Percentiles rank a stretch among this genome's conserved stretches.
phyloP scores from a whole-genome alignment of 345 rosid species.

The Sisymbrium irio region DNA sequence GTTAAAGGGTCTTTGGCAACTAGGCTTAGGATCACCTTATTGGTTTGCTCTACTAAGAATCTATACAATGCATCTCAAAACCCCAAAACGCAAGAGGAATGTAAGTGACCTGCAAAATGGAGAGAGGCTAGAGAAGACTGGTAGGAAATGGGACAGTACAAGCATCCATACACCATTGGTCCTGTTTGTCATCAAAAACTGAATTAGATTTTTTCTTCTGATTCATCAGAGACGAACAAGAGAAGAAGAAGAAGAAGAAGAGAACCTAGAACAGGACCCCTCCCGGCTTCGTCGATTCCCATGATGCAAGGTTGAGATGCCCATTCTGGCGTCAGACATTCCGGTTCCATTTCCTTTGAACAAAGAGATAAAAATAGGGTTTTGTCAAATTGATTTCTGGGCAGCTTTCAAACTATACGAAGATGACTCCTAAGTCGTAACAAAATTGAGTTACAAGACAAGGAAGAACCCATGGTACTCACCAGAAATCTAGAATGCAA shows the following conservation, averaged over 20 bases:
- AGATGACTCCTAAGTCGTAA: too few species aligned
- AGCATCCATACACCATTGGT: conserved; percentile 97
- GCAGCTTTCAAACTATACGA: too few species aligned
- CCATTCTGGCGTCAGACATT: conserved; percentile 52
- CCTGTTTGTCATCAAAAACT: conserved; percentile 45
- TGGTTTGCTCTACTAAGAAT: too few species aligned
- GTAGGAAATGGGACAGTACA: conserved; percentile 81
- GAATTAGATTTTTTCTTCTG: neutral
- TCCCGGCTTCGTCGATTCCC: conserved; percentile 98
- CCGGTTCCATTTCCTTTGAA: conserved; percentile 39
- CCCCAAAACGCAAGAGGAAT: neutral
- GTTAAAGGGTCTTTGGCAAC: too few species aligned
- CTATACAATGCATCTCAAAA: too few species aligned
- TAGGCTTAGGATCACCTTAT: too few species aligned
- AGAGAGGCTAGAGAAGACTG: conserved; percentile 74
- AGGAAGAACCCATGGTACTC: neutral
- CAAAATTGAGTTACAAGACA: too few species aligned
- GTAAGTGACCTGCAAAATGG: conserved; percentile 60
- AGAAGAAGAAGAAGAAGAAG: too few species aligned
- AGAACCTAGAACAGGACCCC: conserved; percentile 85
- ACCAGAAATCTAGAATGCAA: neutral
- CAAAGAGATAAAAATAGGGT: too few species aligned
- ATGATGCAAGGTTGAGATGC: conserved; percentile 78
- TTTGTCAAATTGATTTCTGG: too few species aligned
- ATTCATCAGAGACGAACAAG: too few species aligned